These are phyloP conservation scores for Pythium phragmitis DNA, from an alignment of 352 stramenopile species.

Conservation along the genomic window DNA sequence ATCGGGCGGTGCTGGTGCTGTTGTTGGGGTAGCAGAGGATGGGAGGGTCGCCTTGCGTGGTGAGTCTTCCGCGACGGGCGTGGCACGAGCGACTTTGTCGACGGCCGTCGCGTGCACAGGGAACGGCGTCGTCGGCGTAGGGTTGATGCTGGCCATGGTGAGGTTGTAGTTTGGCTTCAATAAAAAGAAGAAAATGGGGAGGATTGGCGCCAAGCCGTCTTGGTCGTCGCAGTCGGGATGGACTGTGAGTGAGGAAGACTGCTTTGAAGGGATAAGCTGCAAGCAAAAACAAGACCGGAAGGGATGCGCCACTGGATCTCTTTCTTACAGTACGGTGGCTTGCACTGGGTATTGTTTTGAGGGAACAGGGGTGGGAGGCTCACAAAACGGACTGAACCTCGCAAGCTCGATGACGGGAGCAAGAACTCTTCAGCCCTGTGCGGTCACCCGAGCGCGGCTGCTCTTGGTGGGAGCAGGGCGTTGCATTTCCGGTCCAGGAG, in stretches of 20 bases:
- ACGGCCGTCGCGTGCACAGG: background rate
- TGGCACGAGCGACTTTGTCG: slow-evolving; percentile 8
- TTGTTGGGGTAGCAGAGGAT: background rate
- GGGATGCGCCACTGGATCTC: background rate
- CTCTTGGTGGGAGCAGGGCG: background rate
- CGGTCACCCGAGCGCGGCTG: background rate
- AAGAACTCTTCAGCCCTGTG: background rate
- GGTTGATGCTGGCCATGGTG: slow-evolving; percentile 27
- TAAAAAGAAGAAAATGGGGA: too few species aligned
- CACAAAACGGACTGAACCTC: background rate
- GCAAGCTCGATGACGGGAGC: background rate
- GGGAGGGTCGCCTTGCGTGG: slow-evolving; percentile 19
- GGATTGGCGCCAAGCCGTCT: background rate
- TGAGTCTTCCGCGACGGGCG: slow-evolving; percentile 19
- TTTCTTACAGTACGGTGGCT: background rate
- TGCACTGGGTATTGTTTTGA: background rate
- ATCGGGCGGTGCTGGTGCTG: background rate
- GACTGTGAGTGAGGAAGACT: background rate
- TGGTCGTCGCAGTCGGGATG: background rate
- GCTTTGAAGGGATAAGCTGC: background rate
- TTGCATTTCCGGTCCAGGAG: slow-evolving; percentile 9
- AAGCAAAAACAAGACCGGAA: too few species aligned
- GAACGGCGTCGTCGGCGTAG: slow-evolving; percentile 20
- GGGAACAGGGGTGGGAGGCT: too few species aligned
- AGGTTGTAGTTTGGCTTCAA: too few species aligned